Evolutionary conservation across 2,329 filamentous ascomycete genomes (phyloP).

Genomic region (Neonectria punicea): DNA sequence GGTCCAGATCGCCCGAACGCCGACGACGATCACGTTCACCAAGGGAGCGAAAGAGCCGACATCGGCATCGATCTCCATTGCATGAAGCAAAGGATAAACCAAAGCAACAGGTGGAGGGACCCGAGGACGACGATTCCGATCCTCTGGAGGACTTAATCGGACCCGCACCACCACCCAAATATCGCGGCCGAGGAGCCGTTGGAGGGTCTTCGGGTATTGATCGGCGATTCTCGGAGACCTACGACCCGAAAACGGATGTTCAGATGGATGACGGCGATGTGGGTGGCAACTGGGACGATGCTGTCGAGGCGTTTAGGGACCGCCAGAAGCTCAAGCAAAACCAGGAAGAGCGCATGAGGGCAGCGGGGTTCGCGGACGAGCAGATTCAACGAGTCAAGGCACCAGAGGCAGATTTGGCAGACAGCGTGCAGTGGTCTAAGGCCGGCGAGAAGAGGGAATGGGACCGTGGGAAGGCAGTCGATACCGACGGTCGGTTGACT

Average conservation of each 20-base stretch:
- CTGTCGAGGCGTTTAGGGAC: conserved; percentile 81
- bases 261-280: conserved; percentile 57
- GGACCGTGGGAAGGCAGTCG: conserved; percentile 64
- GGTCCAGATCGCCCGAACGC: conserved; percentile 42
- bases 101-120: conserved; percentile 21
- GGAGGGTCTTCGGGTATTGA: conserved; percentile 76
- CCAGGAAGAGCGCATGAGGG: conserved; percentile 79
- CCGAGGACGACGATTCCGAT: conserved; percentile 63
- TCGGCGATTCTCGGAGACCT: conserved; percentile 77
- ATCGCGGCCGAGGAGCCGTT: conserved; percentile 76
- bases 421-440: conserved; percentile 79
- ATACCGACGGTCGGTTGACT: conserved; percentile 24
- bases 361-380: conserved; percentile 81
- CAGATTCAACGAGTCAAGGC: conserved; percentile 72
- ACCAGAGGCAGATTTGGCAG: conserved; percentile 66
- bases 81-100: conserved; percentile 25
- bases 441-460: conserved; percentile 71
- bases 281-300: conserved; percentile 80
- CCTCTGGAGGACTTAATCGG: conserved; percentile 82
- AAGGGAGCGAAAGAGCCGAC: conserved; percentile 41
- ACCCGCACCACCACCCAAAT: conserved; percentile 67
- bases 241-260: conserved; percentile 68
- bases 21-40: conserved; percentile 48
- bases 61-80: conserved; percentile 48
- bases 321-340: conserved; percentile 81